Base-by-base conservation (phyloP, 371 early-diverging fungal genomes). In the Cokeromyces recurvatus region DNA sequence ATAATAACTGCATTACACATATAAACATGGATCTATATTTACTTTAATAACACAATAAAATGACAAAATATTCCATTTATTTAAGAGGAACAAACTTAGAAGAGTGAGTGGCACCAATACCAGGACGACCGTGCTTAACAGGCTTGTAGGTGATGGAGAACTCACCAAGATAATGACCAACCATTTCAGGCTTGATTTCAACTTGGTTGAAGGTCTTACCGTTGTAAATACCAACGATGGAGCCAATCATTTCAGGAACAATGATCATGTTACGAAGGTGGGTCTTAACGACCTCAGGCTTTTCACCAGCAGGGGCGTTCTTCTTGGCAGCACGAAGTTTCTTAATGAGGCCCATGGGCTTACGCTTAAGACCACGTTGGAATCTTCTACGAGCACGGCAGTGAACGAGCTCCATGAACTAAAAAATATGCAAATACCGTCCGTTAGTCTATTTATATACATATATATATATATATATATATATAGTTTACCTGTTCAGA, bases 101-200 rank as follows among this genome's bases (percentile, higher is more conserved):
- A 55, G 89, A 87, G 80, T 90, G 85, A 67, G 97, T 94, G 66
- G 97, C 97, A 87, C 98, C 99, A 67, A 98, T 92, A 90, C 87
- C 98, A 55, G 99, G 97, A 70, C 94, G 92, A 83, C 99, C 99
- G 87, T 98, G 99, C 81, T 87, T 90, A 65, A 93, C 94, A 54
- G 93, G 93, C 86, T 93, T 97, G 85, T 95, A 96, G 61, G 98
- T 77, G 71, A 96, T 89, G 62, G 90, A 90, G 87, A 91, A 91
- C 76, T 91, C 91, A 58, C 79, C 98, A 35, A 99, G 86, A 82
- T 95, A 95, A 88, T 90, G 94, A 55, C 99, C 99, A 72, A 98
- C 85, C 99, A 99, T 99, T 77, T 99, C 99, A 61, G 99, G 94
- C 85, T 93, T 97, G 82, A 99, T 91, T 82, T 99, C 99, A 68